phyloP scores from a whole-genome alignment of 2,329 filamentous ascomycete genomes.

The Phyllosticta ampelicida region DNA sequence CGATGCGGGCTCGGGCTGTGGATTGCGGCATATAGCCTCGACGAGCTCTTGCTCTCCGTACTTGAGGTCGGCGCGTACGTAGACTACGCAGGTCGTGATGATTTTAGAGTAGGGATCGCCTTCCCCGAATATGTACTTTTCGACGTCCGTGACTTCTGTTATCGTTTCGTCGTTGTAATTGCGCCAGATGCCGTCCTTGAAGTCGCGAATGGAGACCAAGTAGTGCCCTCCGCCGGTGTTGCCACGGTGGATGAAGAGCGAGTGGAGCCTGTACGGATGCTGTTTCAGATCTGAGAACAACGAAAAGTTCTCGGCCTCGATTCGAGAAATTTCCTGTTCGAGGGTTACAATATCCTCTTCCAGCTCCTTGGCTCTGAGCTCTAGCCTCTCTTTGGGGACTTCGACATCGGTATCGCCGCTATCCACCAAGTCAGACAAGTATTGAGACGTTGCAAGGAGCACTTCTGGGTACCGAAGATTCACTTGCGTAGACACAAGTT shows the following conservation, averaged over 20 bases:
- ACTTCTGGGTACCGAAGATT: constrained; percentile 20
- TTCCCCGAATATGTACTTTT: constrained; percentile 9
- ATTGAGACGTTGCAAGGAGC: constrained; percentile 22
- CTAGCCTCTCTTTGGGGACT: constrained; percentile 14
- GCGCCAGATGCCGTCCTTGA: constrained; percentile 69
- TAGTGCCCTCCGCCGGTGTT: constrained; percentile 63
- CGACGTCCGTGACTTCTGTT: constrained; percentile 40
- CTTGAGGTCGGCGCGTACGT: constrained; percentile 8
- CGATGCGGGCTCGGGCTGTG: not conserved
- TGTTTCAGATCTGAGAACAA: constrained; percentile 55
- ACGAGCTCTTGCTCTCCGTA: constrained; percentile 1
- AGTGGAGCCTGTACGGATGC: constrained; percentile 72
- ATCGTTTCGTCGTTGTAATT: constrained; percentile 90
- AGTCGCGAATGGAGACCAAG: constrained; percentile 94
- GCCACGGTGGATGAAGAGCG: constrained; percentile 85
- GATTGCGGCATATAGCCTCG: constrained; percentile 3
- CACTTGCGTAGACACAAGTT: constrained; percentile 29
- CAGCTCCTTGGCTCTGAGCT: not conserved
- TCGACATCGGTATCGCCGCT: not conserved
- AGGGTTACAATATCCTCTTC: constrained; percentile 3
- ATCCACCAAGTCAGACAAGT: constrained; percentile 11
- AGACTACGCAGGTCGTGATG: constrained; percentile 8
- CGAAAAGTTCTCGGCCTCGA: constrained; percentile 39
- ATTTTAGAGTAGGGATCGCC: constrained; percentile 5
- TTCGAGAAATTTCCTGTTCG: constrained; percentile 31